A percentile compares a stretch with the other conserved stretches of the same genome.
Evolutionary conservation across 176 grass and related monocot genomes (phyloP).

Genomic region (Hyparrhenia diplandra): DNA sequence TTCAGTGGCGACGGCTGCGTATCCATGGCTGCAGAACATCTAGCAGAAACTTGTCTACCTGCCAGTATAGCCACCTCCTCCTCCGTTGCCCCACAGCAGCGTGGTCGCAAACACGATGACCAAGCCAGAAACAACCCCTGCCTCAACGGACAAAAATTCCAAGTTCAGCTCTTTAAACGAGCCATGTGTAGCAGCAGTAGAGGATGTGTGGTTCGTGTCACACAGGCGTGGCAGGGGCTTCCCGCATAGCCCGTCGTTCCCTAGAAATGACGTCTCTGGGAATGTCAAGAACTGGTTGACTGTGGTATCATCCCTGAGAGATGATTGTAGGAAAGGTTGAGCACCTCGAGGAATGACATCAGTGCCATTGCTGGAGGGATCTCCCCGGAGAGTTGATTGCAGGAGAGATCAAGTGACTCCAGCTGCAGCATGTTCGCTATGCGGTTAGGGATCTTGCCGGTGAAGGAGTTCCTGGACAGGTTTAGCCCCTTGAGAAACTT

Average conservation of each 20-base stretch:
- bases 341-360: conserved; percentile 1
- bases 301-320: not conserved
- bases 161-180: not conserved
- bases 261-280: not conserved
- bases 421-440: not conserved
- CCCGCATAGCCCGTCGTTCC: not conserved
- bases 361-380: not conserved
- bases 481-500: not conserved
- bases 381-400: not conserved
- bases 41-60: not conserved
- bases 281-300: not conserved
- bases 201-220: not conserved
- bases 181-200: not conserved
- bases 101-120: not conserved
- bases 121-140: not conserved
- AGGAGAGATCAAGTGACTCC: not conserved
- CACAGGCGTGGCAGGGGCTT: not conserved
- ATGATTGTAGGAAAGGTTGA: conserved; percentile 9
- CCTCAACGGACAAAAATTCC: not conserved
- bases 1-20: not conserved
- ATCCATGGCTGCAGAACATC: not conserved
- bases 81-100: not conserved
- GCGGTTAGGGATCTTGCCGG: not conserved
- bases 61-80: not conserved
- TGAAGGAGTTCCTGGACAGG: not conserved